phyloP scores from a whole-genome alignment of 495 filamentous ascomycete genomes.

The Oidiodendron maius region DNA sequence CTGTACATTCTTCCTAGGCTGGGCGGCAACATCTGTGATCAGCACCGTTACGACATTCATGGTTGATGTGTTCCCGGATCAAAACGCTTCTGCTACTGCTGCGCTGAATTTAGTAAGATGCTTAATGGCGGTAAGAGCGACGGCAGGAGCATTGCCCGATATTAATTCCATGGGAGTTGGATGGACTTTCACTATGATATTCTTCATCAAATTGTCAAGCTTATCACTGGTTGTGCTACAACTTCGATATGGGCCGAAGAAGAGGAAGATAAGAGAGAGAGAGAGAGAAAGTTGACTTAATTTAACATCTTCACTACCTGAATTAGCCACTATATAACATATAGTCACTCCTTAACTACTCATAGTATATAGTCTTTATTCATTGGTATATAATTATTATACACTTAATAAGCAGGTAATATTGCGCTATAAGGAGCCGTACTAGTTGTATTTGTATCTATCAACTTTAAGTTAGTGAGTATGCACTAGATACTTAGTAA shows the following conservation, averaged over 20 bases:
- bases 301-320: no score
- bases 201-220: constrained; percentile 1
- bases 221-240: constrained; percentile 9
- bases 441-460: no score
- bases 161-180: constrained; percentile 30
- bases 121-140: constrained; percentile 32
- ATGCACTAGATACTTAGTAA: no score
- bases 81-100: constrained; percentile 32
- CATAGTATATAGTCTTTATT: no score
- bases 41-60: constrained; percentile 33
- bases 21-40: constrained; percentile 32
- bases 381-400: no score
- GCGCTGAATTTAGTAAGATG: constrained; percentile 36
- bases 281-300: background rate
- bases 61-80: constrained; percentile 33
- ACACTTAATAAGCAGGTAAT: no score
- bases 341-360: no score
- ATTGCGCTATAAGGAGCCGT: no score
- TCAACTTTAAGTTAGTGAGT: no score
- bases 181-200: constrained; percentile 23
- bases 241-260: constrained; percentile 6
- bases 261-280: constrained; percentile 7
- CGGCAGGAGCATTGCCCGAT: constrained; percentile 30
- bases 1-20: constrained; percentile 36
- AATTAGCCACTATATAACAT: no score